These are phyloP conservation scores for Gymnopus androsaceus DNA, from an alignment of 1,284 basidiomycete species.

Conservation along the genomic window DNA sequence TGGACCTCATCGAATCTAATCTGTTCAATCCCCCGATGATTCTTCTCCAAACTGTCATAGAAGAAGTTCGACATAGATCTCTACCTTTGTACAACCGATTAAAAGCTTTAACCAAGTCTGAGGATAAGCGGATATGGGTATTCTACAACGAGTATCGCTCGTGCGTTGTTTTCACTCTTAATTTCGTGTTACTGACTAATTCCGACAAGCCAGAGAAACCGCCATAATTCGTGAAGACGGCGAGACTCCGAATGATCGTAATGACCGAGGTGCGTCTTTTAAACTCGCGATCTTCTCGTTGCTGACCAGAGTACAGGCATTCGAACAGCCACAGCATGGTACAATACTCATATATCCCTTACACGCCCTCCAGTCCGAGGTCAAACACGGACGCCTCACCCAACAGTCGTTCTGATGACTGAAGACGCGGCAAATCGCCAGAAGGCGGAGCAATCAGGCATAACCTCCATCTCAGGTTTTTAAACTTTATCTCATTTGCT, in stretches of 20 bases:
- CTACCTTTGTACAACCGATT: constrained; percentile 92
- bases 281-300: neutral
- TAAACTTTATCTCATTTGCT: constrained; percentile 5
- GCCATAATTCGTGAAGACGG: constrained; percentile 71
- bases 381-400: constrained; percentile 42
- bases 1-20: constrained; percentile 86
- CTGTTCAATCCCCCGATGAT: constrained; percentile 81
- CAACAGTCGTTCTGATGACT: constrained; percentile 79
- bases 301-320: constrained; percentile 57
- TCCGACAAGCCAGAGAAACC: constrained; percentile 59
- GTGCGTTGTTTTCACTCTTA: constrained; percentile 45
- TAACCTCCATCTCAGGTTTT: constrained; percentile 67
- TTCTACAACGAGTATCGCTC: constrained; percentile 92
- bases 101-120: constrained; percentile 77
- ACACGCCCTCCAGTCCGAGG: constrained; percentile 57
- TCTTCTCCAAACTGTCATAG: constrained; percentile 91
- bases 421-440: constrained; percentile 88
- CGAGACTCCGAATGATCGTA: constrained; percentile 89
- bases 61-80: constrained; percentile 94
- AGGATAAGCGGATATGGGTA: constrained; percentile 81
- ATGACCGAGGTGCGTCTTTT: constrained; percentile 74
- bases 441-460: constrained; percentile 71
- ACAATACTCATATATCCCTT: constrained; percentile 69
- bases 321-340: constrained; percentile 84
- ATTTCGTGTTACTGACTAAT: constrained; percentile 19